Conservation (phyloP, 345 rosid species). For the Lenwebbia sp. region DNA sequence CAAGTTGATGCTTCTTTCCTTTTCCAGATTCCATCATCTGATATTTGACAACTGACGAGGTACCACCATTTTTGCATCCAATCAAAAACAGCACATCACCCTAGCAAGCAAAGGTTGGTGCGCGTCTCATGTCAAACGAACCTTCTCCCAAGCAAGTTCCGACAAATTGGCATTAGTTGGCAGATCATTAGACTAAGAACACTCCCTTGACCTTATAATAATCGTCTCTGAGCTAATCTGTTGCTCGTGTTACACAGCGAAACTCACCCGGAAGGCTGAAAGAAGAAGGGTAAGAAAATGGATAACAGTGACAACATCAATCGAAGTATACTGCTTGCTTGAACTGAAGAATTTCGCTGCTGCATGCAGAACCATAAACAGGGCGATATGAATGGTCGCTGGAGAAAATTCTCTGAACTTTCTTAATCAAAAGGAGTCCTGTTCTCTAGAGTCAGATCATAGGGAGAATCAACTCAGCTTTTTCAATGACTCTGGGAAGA, state of each 20-base stretch:
- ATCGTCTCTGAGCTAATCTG: not conserved
- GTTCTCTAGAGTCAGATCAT: not conserved
- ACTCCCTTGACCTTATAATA: not conserved
- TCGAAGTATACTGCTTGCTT: not conserved
- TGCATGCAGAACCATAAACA: not conserved
- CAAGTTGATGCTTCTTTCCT: not conserved
- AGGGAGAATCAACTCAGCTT: not conserved
- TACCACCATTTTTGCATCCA: not conserved
- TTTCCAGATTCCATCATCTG: not conserved
- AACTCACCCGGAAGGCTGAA: not conserved
- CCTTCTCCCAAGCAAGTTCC: not conserved
- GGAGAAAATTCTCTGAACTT: not conserved
- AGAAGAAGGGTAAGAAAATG: not conserved
- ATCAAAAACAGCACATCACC: not conserved
- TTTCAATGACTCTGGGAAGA: not conserved
- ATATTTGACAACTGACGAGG: not conserved
- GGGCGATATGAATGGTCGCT: not conserved
- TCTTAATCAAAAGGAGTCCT: not conserved
- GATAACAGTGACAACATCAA: not conserved
- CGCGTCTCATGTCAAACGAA: not conserved
- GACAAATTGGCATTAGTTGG: not conserved
- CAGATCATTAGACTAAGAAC: not conserved
- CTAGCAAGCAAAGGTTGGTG: not conserved
- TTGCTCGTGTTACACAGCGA: not conserved
- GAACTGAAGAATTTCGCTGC: not conserved